These are phyloP conservation scores for Coleophoma cylindrospora DNA, from an alignment of 2,329 filamentous ascomycete genomes.

Conservation along the genomic window DNA sequence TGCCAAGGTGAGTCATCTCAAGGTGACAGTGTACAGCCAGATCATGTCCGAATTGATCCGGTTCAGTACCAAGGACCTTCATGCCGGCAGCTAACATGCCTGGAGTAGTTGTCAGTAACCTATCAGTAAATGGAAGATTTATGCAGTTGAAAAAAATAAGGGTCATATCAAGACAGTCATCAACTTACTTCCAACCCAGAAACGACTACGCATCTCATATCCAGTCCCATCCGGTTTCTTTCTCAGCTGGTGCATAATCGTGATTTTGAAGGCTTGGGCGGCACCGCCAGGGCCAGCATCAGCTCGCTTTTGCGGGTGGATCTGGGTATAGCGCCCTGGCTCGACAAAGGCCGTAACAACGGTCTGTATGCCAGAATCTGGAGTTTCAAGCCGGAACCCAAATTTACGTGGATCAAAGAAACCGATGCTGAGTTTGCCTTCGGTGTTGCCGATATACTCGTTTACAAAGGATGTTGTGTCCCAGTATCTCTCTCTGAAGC, in stretches of 20 bases:
- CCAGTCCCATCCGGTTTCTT: not conserved
- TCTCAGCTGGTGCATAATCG: not conserved
- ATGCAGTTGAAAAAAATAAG: not conserved
- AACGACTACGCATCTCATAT: not conserved
- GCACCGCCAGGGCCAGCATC: not conserved
- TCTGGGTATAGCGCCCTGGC: not conserved
- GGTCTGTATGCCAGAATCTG: not conserved
- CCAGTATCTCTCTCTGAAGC: not conserved
- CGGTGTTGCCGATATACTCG: not conserved
- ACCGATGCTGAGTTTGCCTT: not conserved
- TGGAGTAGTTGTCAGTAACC: not conserved
- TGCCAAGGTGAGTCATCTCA: not conserved
- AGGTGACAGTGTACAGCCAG: not conserved
- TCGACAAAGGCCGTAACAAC: not conserved
- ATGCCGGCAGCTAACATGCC: not conserved
- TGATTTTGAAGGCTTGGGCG: not conserved
- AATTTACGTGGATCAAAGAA: not conserved
- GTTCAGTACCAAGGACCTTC: not conserved
- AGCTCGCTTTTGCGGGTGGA: not conserved
- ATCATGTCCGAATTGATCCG: not conserved
- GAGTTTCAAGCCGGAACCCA: not conserved
- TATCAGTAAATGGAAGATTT: not conserved
- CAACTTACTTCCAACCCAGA: not conserved
- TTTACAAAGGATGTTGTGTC: not conserved
- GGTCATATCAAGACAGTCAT: not conserved